Evolutionary conservation across 2,329 filamentous ascomycete species (phyloP).

Genomic region (Arthrobotrys megalospora): DNA sequence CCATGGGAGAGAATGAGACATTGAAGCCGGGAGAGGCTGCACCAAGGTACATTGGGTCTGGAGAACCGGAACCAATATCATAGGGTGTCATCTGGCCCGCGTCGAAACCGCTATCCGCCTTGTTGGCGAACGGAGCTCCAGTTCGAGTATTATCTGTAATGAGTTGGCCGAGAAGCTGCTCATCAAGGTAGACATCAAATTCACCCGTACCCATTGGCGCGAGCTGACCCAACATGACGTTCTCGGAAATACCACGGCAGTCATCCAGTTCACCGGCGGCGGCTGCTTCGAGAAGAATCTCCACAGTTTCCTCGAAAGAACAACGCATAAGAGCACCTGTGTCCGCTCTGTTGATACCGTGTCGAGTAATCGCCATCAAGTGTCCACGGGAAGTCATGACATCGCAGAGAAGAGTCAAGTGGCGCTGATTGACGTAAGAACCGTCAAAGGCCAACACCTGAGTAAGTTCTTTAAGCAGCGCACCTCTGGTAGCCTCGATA

Average conservation of each 20-base stretch:
- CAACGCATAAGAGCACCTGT: constrained; percentile 99
- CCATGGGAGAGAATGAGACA: constrained; percentile 82
- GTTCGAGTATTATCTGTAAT: constrained; percentile 92
- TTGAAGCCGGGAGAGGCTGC: constrained; percentile 82
- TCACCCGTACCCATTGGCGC: constrained; percentile 97
- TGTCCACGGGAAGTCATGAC: constrained; percentile 97
- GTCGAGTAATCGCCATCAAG: constrained; percentile 95
- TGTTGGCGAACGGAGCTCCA: constrained; percentile 77
- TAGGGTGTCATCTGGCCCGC: constrained; percentile 95
- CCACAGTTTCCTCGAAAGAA: constrained; percentile 99
- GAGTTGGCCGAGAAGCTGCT: constrained; percentile 94
- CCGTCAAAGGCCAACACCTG: constrained; percentile 97
- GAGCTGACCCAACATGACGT: constrained; percentile 97
- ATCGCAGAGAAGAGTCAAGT: constrained; percentile 93
- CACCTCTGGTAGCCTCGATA: constrained; percentile 91
- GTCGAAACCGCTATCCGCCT: constrained; percentile 70
- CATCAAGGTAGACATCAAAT: constrained; percentile 93
- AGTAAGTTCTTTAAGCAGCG: constrained; percentile 88
- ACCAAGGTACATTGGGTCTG: constrained; percentile 75
- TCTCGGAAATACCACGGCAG: constrained; percentile 97
- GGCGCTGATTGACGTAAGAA: constrained; percentile 99
- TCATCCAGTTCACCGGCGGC: constrained; percentile 96
- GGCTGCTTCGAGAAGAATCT: constrained; percentile 96
- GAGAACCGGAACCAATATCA: constrained; percentile 78
- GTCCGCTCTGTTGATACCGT: constrained; percentile 98